Evolutionary conservation across 1,284 basidiomycete species (phyloP), one percentile per base, ranked within the genome.

Genomic region (Ustilago sp.): DNA sequence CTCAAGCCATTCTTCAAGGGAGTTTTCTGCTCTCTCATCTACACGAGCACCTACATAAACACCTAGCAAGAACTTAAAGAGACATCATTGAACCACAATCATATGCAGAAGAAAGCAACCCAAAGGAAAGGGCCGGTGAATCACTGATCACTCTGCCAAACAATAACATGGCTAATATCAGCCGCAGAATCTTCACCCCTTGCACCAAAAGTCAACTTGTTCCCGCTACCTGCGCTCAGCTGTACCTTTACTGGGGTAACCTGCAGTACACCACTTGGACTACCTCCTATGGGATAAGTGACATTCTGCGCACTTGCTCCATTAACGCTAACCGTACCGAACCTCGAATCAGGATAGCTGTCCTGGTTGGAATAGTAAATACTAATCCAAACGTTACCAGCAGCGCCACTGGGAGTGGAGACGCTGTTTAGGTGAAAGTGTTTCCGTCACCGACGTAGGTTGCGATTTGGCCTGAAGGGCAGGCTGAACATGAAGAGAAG

Each of bases 81-180:
- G 23, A 3, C 23, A 28, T 28, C 23, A 28, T 28, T 28, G 23
- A 28, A 28, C 23, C 23, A 28, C 23, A 28, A 28, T 28, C 23
- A 2, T 28, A 28, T 28, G 23, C 23, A 28, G 23, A 28, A 28
- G 23, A 28, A 28, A 28, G 23, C 23, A 43, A 43, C 39, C 39
- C 12, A 41, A 41, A 41, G 11, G 17, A 17, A 41, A 17, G 39
- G 11, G 39, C 11, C 13, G 12, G 39, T 12, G 7, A 11, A 19
- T 48, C 56, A 69, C 48, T 54, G 19, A 56, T 69, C 68, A 19
- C 41, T 39, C 28, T 72, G 69, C 69, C 69, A 72, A 32, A 72
- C 63, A 35, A 72, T 62, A 34, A 66, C 47, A 54, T 72, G 69
- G 19, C 53, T 58, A 11, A 72, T 48, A 51, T 72, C 69, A 9